Evolutionary conservation across 306 rosid species (phyloP).

Genomic region (Cicer bijugum): DNA sequence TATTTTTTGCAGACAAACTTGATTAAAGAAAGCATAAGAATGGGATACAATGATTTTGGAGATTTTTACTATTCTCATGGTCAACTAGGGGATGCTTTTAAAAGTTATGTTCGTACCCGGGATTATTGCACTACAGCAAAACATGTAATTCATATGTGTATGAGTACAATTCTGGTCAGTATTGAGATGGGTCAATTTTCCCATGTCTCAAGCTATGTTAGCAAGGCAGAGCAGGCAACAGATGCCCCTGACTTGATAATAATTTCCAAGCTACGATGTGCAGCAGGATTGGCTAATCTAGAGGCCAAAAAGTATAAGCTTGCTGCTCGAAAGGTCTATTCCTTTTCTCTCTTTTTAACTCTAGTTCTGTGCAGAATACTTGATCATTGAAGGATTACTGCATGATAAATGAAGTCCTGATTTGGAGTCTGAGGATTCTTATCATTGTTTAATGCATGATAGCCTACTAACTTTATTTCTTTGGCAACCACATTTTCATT

Average conservation of each 20-base stretch:
- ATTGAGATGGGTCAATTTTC: constrained; percentile 99
- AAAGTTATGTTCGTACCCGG: constrained; percentile 90
- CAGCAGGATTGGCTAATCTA: constrained; percentile 92
- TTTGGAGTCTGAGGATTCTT: constrained; percentile 29
- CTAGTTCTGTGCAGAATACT: constrained; percentile 24
- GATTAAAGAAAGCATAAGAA: constrained; percentile 97
- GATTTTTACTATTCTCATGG: constrained; percentile 94
- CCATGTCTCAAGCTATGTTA: constrained; percentile 87
- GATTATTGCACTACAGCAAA: constrained; percentile 96
- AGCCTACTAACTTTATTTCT: constrained; percentile 12
- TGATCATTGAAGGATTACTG: constrained; percentile 14
- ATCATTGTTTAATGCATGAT: constrained; percentile 33
- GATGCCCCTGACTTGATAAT: constrained; percentile 69
- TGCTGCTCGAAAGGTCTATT: constrained; percentile 96
- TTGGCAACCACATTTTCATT: constrained; percentile 31
- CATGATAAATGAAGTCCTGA: constrained; percentile 27
- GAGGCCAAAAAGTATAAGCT: constrained; percentile 96
- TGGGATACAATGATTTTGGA: constrained; percentile 99
- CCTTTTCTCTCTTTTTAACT: background rate
- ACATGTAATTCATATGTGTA: constrained; percentile 94
- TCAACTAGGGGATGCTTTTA: constrained; percentile 87
- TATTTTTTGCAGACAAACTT: constrained; percentile 79
- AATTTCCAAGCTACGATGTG: constrained; percentile 78
- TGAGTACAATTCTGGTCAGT: constrained; percentile 93
- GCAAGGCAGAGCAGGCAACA: constrained; percentile 82